Conservation (phyloP, 2,329 filamentous ascomycete species). For the Pyricularia sp. region DNA sequence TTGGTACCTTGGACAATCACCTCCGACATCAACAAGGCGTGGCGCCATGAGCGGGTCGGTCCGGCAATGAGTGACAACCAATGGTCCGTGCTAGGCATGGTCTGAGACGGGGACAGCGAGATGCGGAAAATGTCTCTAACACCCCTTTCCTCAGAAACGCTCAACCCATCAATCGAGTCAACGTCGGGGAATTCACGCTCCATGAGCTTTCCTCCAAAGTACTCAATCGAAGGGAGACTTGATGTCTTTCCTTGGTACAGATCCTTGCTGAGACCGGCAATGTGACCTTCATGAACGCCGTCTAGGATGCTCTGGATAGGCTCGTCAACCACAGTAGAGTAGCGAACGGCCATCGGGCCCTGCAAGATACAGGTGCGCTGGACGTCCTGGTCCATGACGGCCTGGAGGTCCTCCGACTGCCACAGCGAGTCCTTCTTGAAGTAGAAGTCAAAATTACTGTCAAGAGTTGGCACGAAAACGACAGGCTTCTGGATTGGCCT, state of each 20-base stretch:
- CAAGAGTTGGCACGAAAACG: slow-evolving; percentile 87
- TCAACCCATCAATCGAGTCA: slow-evolving; percentile 55
- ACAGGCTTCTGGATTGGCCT: slow-evolving; percentile 89
- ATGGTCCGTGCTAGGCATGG: slow-evolving; percentile 64
- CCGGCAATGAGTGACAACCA: slow-evolving; percentile 88
- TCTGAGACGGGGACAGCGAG: slow-evolving; percentile 57
- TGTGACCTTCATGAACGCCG: slow-evolving; percentile 78
- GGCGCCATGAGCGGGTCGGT: slow-evolving; percentile 76
- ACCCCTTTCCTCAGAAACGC: slow-evolving; percentile 57
- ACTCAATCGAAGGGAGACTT: slow-evolving; percentile 75
- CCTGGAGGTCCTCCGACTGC: slow-evolving; percentile 96
- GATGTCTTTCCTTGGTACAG: slow-evolving; percentile 62
- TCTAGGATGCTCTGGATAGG: slow-evolving; percentile 92
- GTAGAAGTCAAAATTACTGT: slow-evolving; percentile 97
- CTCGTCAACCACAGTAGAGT: slow-evolving; percentile 80
- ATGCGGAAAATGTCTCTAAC: slow-evolving; percentile 76
- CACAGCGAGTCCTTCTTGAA: slow-evolving; percentile 99
- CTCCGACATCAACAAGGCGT: slow-evolving; percentile 86
- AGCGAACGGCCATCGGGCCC: slow-evolving; percentile 83
- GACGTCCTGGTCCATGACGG: slow-evolving; percentile 91
- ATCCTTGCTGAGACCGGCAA: slow-evolving; percentile 64
- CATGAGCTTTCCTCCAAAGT: slow-evolving; percentile 82
- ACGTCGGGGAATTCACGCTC: slow-evolving; percentile 60
- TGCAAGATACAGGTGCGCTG: slow-evolving; percentile 93
- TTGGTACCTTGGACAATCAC: slow-evolving; percentile 91